These are phyloP conservation scores for Tardiomyces digboiensis DNA, from an alignment of 1,139 yeast species.

Conservation along the genomic window DNA sequence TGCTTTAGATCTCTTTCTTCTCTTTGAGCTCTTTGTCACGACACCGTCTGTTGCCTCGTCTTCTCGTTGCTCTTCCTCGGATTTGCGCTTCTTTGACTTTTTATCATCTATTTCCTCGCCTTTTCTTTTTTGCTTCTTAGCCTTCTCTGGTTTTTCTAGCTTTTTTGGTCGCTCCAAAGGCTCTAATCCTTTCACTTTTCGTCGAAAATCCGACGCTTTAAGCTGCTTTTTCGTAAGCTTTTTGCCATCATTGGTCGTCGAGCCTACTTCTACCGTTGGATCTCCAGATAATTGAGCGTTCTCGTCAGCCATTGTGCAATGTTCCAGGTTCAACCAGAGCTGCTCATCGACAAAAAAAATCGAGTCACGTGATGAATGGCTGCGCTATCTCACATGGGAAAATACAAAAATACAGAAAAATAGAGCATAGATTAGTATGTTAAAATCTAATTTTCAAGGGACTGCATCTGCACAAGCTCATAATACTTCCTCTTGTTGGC, in stretches of 20 bases:
- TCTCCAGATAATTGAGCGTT: too few relatives aligned
- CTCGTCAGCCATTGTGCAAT: too few relatives aligned
- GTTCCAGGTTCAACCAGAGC: too few relatives aligned
- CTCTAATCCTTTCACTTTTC: constrained; percentile 4
- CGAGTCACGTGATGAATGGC: too few relatives aligned
- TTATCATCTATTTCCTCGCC: constrained; percentile 3
- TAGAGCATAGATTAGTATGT: too few relatives aligned
- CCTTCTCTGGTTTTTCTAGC: constrained; percentile 5
- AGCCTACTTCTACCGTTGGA: too few relatives aligned
- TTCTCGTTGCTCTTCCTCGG: constrained; percentile 2
- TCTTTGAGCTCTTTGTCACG: constrained; percentile 22
- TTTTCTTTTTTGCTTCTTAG: constrained; percentile 7
- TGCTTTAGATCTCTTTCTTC: not conserved
- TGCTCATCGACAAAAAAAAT: too few relatives aligned
- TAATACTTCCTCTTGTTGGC: constrained; percentile 28
- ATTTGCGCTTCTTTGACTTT: constrained; percentile 2
- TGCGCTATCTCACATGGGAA: too few relatives aligned
- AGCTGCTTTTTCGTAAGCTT: constrained; percentile 6
- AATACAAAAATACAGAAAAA: too few relatives aligned
- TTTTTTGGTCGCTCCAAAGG: constrained; percentile 8
- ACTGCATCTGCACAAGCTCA: constrained; percentile 32
- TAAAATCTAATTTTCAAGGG: constrained; percentile 17
- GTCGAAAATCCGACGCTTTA: constrained; percentile 3
- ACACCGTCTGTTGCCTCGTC: constrained; percentile 36
- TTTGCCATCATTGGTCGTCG: not conserved